A percentile compares a stretch with the other conserved stretches of the same genome.
These are phyloP conservation scores for Epithemia pelagica DNA, from an alignment of 108 stramenopile species.

Conservation along the genomic window DNA sequence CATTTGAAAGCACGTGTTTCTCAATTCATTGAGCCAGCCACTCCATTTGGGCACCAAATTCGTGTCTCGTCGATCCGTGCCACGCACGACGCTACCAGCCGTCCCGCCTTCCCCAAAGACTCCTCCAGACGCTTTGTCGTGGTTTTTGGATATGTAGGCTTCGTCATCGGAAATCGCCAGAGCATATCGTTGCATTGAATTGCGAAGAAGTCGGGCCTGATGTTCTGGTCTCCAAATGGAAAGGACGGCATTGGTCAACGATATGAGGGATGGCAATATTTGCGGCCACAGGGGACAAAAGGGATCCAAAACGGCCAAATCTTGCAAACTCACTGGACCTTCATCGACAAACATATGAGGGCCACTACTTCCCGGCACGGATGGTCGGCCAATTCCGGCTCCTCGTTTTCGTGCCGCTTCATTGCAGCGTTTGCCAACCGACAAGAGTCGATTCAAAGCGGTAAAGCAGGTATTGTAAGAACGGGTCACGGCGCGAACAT, in stretches of 20 bases:
- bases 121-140: conserved; percentile 57
- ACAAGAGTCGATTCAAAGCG: conserved; percentile 75
- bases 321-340: conserved; percentile 71
- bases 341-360: conserved; percentile 65
- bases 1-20: conserved; percentile 74
- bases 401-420: conserved; percentile 74
- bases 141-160: conserved; percentile 68
- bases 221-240: conserved; percentile 66
- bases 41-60: conserved; percentile 84
- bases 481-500: conserved; percentile 52
- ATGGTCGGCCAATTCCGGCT: conserved; percentile 16
- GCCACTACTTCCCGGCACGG: conserved; percentile 2
- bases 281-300: conserved; percentile 84
- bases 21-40: conserved; percentile 84
- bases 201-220: conserved; percentile 50
- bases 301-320: conserved; percentile 75
- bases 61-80: conserved; percentile 60
- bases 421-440: conserved; percentile 82
- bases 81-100: conserved; percentile 78
- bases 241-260: conserved; percentile 52
- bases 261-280: conserved; percentile 57
- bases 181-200: conserved; percentile 67
- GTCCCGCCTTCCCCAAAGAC: conserved; percentile 88
- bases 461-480: conserved; percentile 57
- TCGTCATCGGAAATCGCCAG: conserved; percentile 88